Evolutionary conservation across 352 stramenopile species (phyloP).

Genomic region (Phytophthora ohioensis): DNA sequence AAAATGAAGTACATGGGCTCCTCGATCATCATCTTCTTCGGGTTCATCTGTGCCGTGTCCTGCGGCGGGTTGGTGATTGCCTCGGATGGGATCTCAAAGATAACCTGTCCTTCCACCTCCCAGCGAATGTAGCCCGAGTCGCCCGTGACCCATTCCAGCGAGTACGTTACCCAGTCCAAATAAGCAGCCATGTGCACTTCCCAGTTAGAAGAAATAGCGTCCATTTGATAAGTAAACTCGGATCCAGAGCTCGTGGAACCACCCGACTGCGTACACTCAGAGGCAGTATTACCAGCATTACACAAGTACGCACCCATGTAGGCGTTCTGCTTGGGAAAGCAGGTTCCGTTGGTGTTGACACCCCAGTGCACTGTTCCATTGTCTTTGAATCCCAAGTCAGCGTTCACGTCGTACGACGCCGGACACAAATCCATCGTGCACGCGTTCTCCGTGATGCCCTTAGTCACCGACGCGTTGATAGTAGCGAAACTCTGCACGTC

Average conservation of each 20-base stretch:
- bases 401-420: slow-evolving; percentile 74
- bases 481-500: slow-evolving; percentile 51
- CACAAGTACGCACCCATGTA: slow-evolving; percentile 64
- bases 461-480: slow-evolving; percentile 51
- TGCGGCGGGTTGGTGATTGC: slow-evolving; percentile 65
- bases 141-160: slow-evolving; percentile 65
- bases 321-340: slow-evolving; percentile 57
- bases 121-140: slow-evolving; percentile 58
- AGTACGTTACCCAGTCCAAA: slow-evolving; percentile 73
- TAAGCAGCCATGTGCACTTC: slow-evolving; percentile 80
- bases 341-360: slow-evolving; percentile 58
- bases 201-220: slow-evolving; percentile 92
- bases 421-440: slow-evolving; percentile 57
- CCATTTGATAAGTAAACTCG: slow-evolving; percentile 79
- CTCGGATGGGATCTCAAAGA: slow-evolving; percentile 86
- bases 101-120: slow-evolving; percentile 81
- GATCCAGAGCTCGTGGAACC: slow-evolving; percentile 33
- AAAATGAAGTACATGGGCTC: slow-evolving; percentile 94
- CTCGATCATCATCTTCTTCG: slow-evolving; percentile 87
- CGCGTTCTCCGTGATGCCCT: slow-evolving; percentile 59
- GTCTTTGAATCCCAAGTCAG: slow-evolving; percentile 52
- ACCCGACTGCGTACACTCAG: slow-evolving; percentile 36
- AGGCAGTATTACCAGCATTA: slow-evolving; percentile 48
- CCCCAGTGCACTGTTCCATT: slow-evolving; percentile 47
- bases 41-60: slow-evolving; percentile 56